Evolutionary conservation across 164 flowering plant genomes (phyloP).

Genomic region (Magnolia kwangsiensis): DNA sequence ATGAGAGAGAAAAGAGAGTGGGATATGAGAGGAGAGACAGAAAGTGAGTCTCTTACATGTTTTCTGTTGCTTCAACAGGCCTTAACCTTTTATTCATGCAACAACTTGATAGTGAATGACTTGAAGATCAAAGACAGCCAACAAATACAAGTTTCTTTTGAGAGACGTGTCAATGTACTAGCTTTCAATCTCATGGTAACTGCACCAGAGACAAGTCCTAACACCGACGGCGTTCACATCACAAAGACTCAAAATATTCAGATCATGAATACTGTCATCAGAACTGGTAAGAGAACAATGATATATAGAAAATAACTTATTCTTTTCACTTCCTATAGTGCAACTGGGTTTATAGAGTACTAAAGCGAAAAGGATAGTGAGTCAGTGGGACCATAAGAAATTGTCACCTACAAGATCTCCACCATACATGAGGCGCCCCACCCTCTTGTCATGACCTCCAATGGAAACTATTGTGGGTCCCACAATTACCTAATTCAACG

Average conservation of each 20-base stretch:
- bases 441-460: too few species aligned
- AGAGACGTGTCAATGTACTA: constrained; percentile 37
- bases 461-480: too few species aligned
- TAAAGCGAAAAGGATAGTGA: neutral
- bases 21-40: neutral
- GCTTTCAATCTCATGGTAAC: constrained; percentile 38
- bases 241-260: constrained; percentile 38
- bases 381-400: neutral
- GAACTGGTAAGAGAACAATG: constrained; percentile 45
- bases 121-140: constrained; percentile 50
- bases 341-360: neutral
- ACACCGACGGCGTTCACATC: constrained; percentile 84
- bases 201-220: constrained; percentile 68
- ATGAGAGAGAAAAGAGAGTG: neutral
- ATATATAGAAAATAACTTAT: too few species aligned
- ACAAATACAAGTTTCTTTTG: constrained; percentile 62
- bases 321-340: neutral
- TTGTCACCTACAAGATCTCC: neutral
- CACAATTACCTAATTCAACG: too few species aligned
- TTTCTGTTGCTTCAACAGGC: constrained; percentile 3
- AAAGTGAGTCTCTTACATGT: neutral
- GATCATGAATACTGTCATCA: constrained; percentile 34
- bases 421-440: neutral
- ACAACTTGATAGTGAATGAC: neutral
- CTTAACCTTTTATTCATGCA: constrained; percentile 7